Base-by-base conservation (phyloP, 495 filamentous ascomycete genomes). In the Penicillium ochrochloron region DNA sequence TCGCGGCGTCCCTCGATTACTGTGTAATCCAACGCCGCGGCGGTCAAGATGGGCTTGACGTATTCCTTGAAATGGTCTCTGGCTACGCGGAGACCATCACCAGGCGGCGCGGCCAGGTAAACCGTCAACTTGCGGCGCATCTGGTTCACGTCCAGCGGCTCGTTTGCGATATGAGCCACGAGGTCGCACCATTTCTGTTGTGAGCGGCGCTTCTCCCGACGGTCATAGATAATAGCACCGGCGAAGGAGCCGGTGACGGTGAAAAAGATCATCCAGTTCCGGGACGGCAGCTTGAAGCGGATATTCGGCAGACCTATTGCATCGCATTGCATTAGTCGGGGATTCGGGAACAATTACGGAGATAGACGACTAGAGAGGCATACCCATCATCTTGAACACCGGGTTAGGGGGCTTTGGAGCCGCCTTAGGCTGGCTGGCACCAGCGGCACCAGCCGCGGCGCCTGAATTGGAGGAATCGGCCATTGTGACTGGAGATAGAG, bases 241-340 rank as follows among this genome's bases (percentile, higher is more conserved):
- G 90, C 87, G 67, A 97, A 90, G 37, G 91, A 87, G 33, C 88
- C 88, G 15, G 89, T 89, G 65, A 98, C 76, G 19, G 89, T 79
- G 71, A 94, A 82, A 80, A 99, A 98, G 67, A 99, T 97, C 78
- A 92, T 86, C 95, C 95, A 99, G 73, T 98, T 98, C 31, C 96
- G 89, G 14, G 95, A 99, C 21, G 95, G 95, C 11, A 99, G 87
- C 80, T 90, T 93, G 69, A 89, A 83, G 17, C 90, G 88, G 63
- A 96, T 82, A 59, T 85, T 89, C 27, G 94, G 93, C 61, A 98
- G 80, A 37, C 87, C 86, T 89, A 33, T 57, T 42, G 21, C n/a
- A 50, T 34, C 33, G 51, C 42, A 58, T 37, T 33, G 33, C 37
- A 56, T 69, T 66, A 70, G 64, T 60, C 33, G 31, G 10, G 25